Evolutionary conservation across 139 green algal species (phyloP), one percentile per base, ranked within the genome.

Genomic region (Pedinophyceae sp.): DNA sequence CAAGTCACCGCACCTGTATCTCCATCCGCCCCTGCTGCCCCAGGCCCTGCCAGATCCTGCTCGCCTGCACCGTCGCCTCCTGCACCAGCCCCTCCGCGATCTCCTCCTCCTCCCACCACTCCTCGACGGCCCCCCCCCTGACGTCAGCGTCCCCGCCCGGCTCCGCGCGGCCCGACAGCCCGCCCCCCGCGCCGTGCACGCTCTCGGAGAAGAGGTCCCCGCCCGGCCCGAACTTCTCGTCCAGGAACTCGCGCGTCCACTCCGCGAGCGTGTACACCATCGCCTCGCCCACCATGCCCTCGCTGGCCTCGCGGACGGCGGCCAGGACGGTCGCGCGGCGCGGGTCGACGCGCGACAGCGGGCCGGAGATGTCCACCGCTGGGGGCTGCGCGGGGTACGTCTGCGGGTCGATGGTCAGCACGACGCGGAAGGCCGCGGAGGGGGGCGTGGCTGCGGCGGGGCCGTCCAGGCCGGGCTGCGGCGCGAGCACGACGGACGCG

Each of bases 31-130:
- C n/a, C n/a, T n/a, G n/a, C n/a, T n/a, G n/a, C n/a, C n/a, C n/a
- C n/a, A n/a, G n/a, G n/a, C n/a, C n/a, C n/a, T n/a, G n/a, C n/a
- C n/a, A n/a, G n/a, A n/a, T n/a, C n/a, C n/a, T n/a, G n/a, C n/a
- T n/a, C 40, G 64, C 69, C 53, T 72, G 60, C 54, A 50, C 57
- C 23, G 52, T 63, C 25, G 69, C 60, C 20, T 29, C 52, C 1
- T 46, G 27, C 13, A 72, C 51, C 41, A 70, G 30, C 34, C 20
- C 24, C 10, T 34, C 27, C 46, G 73, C 69, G 23, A 60, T 60
- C 49, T 74, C 70, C 52, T 78, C 70, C 15, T 57, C 43, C 27
- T 61, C 59, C 59, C 55, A 72, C 59, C 55, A 66, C 2, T 50
- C 29, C 26, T 27, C 38, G 3, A 16, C 20, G 27, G 10, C 5